Base-by-base conservation (phyloP, 78 protist species). In the Bodo saltans region DNA sequence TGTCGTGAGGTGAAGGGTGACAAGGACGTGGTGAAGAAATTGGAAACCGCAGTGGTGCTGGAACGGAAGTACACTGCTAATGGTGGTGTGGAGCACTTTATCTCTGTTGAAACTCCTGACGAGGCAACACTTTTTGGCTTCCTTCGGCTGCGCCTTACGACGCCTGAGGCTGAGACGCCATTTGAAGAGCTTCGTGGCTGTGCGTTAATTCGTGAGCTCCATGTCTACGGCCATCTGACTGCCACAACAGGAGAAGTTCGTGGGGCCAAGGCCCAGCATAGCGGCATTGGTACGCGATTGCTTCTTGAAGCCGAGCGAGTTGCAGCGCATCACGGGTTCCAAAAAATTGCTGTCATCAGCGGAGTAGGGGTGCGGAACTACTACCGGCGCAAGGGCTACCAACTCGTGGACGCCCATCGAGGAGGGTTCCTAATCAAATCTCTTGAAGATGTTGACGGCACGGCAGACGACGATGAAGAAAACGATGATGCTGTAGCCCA, bases 351-450 rank as follows among this genome's bases (percentile, higher is more conserved):
- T 29, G 95, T 95, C 70, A 95, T 95, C 40, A 26, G 93, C 30
- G 99, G 96, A 33, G 95, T 97, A 39, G 99, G 99, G 68, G 93
- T 96, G 34, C 86, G 98, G 52, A 85, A 92, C 75, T 97, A 96
- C 90, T 97, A 97, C 83, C 85, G 96, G 60, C 93, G 92, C 71
- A 85, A 94, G 12, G 99, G 99, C 37, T 97, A 94, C 82, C 78
- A 79, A 52, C 88, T 91, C 33, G 81, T 41, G 17, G 81, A 76
- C 12, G 53, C 42, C 41, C 42, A 76, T 25, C 60, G 60, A 8
- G 84, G 84, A 4, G 41, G 34, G 33, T 79, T 68, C 74, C 2
- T 79, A 37, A 79, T 79, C 33, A 79, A 79, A 29, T 29, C 39
- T 25, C 52, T 79, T 42, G 29, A 74, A 47, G 35, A 74, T n/a